Evolutionary conservation across 441 rosid genomes (phyloP).

Genomic region (Mallotus repandus): DNA sequence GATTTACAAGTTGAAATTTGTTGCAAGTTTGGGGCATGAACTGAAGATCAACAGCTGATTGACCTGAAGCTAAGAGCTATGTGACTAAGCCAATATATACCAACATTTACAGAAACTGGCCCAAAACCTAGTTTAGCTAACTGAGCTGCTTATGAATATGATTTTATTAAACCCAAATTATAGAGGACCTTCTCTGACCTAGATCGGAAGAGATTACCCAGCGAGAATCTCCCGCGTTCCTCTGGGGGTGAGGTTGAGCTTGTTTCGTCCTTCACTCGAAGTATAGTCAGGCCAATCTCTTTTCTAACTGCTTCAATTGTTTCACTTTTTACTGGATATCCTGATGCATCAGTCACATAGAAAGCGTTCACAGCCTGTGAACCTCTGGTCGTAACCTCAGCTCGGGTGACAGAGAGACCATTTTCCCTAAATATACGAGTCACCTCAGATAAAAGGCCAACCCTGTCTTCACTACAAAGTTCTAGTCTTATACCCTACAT

Average conservation of each 20-base stretch:
- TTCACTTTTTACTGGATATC: conserved; percentile 53
- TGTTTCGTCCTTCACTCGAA: conserved; percentile 52
- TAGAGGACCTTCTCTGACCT: conserved; percentile 76
- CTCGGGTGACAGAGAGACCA: conserved; percentile 80
- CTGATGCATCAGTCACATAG: conserved; percentile 67
- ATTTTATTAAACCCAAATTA: conserved; percentile 62
- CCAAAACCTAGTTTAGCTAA: conserved; percentile 17
- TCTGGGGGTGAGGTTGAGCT: conserved; percentile 34
- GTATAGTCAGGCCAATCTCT: conserved; percentile 61
- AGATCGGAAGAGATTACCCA: conserved; percentile 63
- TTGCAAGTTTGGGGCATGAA: conserved; percentile 11
- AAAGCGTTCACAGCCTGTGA: conserved; percentile 73
- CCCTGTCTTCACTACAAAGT: conserved; percentile 77
- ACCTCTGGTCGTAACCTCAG: conserved; percentile 87
- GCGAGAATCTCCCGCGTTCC: conserved; percentile 54
- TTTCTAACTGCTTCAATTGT: conserved; percentile 65
- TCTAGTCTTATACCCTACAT: conserved; percentile 84
- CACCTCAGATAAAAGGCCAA: conserved; percentile 82
- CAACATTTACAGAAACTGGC: conserved; percentile 23
- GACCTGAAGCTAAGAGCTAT: conserved; percentile 16
- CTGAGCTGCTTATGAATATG: conserved; percentile 40
- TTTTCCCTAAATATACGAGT: conserved; percentile 93
- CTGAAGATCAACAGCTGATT: conserved; percentile 32
- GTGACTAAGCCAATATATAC: conserved; percentile 20
- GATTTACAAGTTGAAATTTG: conserved; percentile 26